Percentiles rank a stretch among this genome's conserved stretches.
Evolutionary conservation across 2,329 filamentous ascomycete genomes (phyloP).

Genomic region (Daldinia sp.): DNA sequence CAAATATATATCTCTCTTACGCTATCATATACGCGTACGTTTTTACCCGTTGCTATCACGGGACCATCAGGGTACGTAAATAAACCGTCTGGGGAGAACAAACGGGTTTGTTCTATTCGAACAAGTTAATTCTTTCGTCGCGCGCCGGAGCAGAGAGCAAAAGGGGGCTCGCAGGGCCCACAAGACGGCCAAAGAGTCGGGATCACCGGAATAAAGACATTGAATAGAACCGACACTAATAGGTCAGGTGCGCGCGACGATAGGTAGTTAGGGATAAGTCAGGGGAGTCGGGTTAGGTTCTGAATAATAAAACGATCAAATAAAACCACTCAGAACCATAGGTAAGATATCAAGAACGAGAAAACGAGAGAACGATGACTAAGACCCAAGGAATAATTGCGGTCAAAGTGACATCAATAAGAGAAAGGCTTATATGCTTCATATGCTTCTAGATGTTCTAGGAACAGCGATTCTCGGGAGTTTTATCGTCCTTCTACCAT

Average conservation of each 20-base stretch:
- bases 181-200: conserved; percentile 39
- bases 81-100: conserved; percentile 5
- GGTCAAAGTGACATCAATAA: conserved; percentile 37
- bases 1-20: conserved; percentile 33
- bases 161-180: conserved; percentile 21
- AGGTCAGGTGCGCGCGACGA: conserved; percentile 29
- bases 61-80: conserved; percentile 26
- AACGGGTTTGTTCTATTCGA: conserved; percentile 3
- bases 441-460: neutral
- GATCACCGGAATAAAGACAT: conserved; percentile 44
- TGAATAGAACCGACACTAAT: conserved; percentile 36
- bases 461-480: conserved; percentile 2
- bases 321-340: conserved; percentile 38
- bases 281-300: conserved; percentile 8
- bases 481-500: conserved; percentile 30
- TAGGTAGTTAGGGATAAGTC: no score
- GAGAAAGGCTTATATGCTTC: conserved; percentile 19
- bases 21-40: conserved; percentile 24
- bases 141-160: conserved; percentile 19
- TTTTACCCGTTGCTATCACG: conserved; percentile 22
- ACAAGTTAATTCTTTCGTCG: conserved; percentile 21
- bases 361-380: conserved; percentile 26
- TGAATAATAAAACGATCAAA: conserved; percentile 22
- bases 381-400: conserved; percentile 30
- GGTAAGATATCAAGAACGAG: neutral